Conservation (phyloP, 257 asterid species). For the Hygrophila difformis region DNA sequence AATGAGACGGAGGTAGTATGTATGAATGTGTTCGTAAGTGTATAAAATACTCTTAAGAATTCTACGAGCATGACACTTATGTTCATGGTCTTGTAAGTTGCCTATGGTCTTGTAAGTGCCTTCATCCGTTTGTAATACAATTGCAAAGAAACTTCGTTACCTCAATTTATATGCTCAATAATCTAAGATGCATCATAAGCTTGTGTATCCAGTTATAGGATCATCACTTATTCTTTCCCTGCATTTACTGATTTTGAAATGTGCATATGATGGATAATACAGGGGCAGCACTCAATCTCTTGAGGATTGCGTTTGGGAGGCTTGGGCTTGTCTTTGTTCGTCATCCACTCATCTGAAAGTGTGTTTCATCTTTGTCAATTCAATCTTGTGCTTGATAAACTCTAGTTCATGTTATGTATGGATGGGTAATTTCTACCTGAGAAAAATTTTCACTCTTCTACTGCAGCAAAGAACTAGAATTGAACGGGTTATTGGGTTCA, state of each 20-base stretch:
- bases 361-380: constrained; percentile 34
- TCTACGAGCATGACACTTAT: too few species aligned
- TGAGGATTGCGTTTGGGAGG: constrained; percentile 99
- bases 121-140: too few species aligned
- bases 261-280: constrained; percentile 25
- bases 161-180: too few species aligned
- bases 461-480: constrained; percentile 94
- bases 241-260: neutral
- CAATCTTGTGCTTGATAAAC: constrained; percentile 24
- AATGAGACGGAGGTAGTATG: too few species aligned
- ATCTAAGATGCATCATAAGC: too few species aligned
- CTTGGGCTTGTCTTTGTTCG: constrained; percentile 98
- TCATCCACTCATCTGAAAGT: constrained; percentile 96
- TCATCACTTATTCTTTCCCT: neutral
- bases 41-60: too few species aligned
- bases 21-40: too few species aligned
- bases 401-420: constrained; percentile 18
- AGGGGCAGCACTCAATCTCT: constrained; percentile 68
- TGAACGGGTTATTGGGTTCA: constrained; percentile 84
- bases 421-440: constrained; percentile 20
- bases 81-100: too few species aligned
- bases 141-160: too few species aligned
- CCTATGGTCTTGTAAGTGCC: too few species aligned
- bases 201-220: neutral
- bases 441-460: constrained; percentile 24